phyloP scores from a whole-genome alignment of 805 yeast species.

The Yueomyces sinensis region DNA sequence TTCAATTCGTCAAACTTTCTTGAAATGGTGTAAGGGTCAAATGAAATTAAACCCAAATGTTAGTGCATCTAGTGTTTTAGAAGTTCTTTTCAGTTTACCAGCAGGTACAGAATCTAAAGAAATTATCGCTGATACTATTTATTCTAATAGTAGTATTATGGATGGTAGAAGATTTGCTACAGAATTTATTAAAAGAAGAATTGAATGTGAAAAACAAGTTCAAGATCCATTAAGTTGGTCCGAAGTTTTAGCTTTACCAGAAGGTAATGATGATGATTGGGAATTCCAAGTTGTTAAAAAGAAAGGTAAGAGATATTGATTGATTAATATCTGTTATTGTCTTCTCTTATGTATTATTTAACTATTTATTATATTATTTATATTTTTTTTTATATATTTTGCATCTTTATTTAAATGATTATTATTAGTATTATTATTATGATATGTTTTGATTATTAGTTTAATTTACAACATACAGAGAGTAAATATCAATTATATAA shows the following conservation, averaged over 20 bases:
- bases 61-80: conserved; percentile 63
- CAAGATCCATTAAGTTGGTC: conserved; percentile 53
- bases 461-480: no score
- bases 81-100: conserved; percentile 72
- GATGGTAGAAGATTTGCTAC: conserved; percentile 91
- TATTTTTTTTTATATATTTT: no score
- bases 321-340: conserved; percentile 4
- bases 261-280: conserved; percentile 38
- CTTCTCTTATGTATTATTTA: not conserved
- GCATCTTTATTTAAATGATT: no score
- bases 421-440: no score
- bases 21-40: conserved; percentile 59
- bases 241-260: conserved; percentile 43
- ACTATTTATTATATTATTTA: no score
- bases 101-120: conserved; percentile 60
- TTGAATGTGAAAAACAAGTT: conserved; percentile 46
- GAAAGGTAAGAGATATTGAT: conserved; percentile 32
- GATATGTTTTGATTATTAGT: no score
- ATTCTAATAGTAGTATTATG: conserved; percentile 77
- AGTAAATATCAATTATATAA: no score
- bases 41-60: conserved; percentile 63
- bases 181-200: conserved; percentile 73
- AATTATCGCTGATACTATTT: conserved; percentile 85
- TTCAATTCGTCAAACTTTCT: conserved; percentile 45
- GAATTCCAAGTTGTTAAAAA: conserved; percentile 55